phyloP scores from a whole-genome alignment of 257 asterid species.

The Gentiana macrophylla region DNA sequence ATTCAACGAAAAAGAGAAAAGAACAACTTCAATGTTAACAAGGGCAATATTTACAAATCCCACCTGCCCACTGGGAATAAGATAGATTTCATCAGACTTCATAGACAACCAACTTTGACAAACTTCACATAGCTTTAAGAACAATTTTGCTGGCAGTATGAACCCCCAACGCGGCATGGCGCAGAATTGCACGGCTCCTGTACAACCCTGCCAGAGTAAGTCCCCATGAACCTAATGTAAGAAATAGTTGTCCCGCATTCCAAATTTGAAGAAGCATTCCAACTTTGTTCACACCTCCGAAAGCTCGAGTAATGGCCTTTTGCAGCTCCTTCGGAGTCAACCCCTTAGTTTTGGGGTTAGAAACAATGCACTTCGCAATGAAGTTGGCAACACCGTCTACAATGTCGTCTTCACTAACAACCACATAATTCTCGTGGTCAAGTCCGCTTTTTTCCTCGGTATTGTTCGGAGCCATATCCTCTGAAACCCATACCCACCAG shows the following conservation, averaged over 20 bases:
- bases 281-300: constrained; percentile 61
- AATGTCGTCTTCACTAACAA: constrained; percentile 69
- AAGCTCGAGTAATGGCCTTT: constrained; percentile 54
- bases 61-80: no score
- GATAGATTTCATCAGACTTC: no score
- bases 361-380: constrained; percentile 77
- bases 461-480: constrained; percentile 42
- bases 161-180: constrained; percentile 57
- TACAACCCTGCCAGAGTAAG: constrained; percentile 82
- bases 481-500: constrained; percentile 97
- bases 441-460: constrained; percentile 66
- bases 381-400: constrained; percentile 89
- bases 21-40: no score
- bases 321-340: constrained; percentile 71
- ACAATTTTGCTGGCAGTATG: constrained; percentile 60
- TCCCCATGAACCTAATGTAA: constrained; percentile 83
- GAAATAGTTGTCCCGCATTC: constrained; percentile 76
- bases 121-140: constrained; percentile 23
- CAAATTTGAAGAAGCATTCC: constrained; percentile 70
- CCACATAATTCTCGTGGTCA: constrained; percentile 64
- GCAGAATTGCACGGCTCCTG: constrained; percentile 55
- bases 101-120: no score
- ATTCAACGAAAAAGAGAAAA: no score
- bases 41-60: no score
- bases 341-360: constrained; percentile 66